A percentile compares a stretch with the other conserved stretches of the same genome.
Conservation (phyloP, 2,329 filamentous ascomycete genomes). For the Colletotrichum ledebouriae region DNA sequence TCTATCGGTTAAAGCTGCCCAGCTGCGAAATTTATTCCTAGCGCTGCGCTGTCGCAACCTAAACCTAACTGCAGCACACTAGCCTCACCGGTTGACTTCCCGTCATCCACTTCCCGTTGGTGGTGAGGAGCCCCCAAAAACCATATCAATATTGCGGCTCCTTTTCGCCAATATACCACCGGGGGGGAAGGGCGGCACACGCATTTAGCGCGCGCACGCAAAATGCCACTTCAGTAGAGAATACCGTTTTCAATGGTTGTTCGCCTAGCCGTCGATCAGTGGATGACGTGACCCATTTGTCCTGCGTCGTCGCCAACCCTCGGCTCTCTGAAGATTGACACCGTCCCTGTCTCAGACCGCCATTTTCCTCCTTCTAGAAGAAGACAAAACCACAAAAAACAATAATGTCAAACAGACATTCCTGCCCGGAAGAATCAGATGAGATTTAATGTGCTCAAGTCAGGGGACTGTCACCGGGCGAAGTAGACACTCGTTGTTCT, state of each 20-base stretch:
- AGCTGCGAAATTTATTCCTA: neutral
- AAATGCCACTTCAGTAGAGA: neutral
- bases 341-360: too few species aligned
- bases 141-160: conserved; percentile 15
- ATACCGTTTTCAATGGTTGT: conserved; percentile 28
- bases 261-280: conserved; percentile 5
- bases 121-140: neutral
- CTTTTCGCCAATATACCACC: conserved; percentile 6
- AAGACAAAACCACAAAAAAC: too few species aligned
- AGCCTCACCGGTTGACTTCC: neutral
- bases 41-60: neutral
- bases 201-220: conserved; percentile 20
- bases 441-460: neutral
- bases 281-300: conserved; percentile 2
- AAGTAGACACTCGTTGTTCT: conserved; percentile 4
- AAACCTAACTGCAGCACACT: too few species aligned
- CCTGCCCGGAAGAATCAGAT: conserved; percentile 14
- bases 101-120: conserved; percentile 28
- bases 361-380: too few species aligned
- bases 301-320: conserved; percentile 1
- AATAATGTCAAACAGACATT: neutral
- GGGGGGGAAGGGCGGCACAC: conserved; percentile 9
- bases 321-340: too few species aligned
- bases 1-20: neutral
- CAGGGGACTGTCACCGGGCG: conserved; percentile 21